Evolutionary conservation across 2,329 filamentous ascomycete species (phyloP), one percentile per base, ranked within the genome.

Genomic region (Colletotrichum tamarilloi): DNA sequence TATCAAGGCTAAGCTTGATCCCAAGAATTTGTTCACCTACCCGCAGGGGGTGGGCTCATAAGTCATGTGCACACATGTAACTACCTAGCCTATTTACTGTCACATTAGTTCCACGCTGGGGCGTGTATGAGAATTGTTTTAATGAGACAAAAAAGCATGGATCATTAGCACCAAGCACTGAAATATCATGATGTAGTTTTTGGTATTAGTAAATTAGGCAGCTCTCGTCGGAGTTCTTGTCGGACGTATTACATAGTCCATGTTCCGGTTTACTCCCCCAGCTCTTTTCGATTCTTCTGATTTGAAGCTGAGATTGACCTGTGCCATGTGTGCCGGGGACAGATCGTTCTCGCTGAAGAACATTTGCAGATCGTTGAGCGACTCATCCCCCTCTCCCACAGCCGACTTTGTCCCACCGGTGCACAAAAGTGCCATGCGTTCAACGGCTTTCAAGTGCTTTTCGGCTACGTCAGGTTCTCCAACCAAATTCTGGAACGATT

Each of bases 1-100:
- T 60, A 78, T 86, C 60, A 87, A 86, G 80, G 77, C 79, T 1
- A 70, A 80, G 22, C 76, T 82, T 2, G 85, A 87, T 64, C 84
- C 85, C 0, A 76, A 77, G 2, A 79, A 85, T 67, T 67, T 85
- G 52, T 86, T 87, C 68, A 83, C 84, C 60, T 84, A 82, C 68
- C 84, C 84, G 4, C 81, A 84, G 68, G 68, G 72, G 6, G 58
- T 74, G 19, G 59, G 58, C 4, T 65, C 70, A 12, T 62, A 72
- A n/a, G 16, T 7, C 14, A 8, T 4, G 42, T 19, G 42, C 42
- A 49, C 19, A 22, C 6, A 49, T 49, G 42, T 49, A 49, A 8
- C 9, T 49, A 49, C 5, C 42, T 49, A 49, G 14, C 42, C 8
- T 35, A 7, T 19, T n/a, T 22, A 11, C 6, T 42, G 14, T 42